Conservation (phyloP, 441 rosid species). For the Dalechampia spathulata region DNA sequence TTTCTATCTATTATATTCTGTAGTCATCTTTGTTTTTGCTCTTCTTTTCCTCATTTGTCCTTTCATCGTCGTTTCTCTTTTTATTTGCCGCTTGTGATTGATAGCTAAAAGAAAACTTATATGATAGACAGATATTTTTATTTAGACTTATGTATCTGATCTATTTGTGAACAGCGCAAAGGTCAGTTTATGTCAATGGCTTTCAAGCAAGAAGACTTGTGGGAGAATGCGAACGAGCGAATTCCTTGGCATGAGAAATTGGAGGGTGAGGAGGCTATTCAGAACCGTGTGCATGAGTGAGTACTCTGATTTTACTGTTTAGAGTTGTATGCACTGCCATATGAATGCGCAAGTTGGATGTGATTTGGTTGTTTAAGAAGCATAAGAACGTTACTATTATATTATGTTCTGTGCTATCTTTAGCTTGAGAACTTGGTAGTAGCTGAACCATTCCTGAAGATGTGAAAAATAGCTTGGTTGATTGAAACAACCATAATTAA, state of each 20-base stretch:
- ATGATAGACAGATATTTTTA: not conserved
- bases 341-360: not conserved
- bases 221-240: constrained; percentile 86
- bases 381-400: not conserved
- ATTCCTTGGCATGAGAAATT: constrained; percentile 96
- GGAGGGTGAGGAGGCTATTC: constrained; percentile 92
- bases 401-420: not conserved
- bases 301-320: constrained; percentile 22
- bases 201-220: constrained; percentile 79
- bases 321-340: not conserved
- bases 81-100: not conserved
- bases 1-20: no score
- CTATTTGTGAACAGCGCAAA: constrained; percentile 40
- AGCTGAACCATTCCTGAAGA: not conserved
- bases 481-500: not conserved
- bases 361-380: not conserved
- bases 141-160: constrained; percentile 6
- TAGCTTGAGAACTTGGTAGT: not conserved
- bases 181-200: constrained; percentile 84
- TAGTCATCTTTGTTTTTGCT: not conserved
- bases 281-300: constrained; percentile 93
- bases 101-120: not conserved
- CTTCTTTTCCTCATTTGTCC: no score
- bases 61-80: not conserved
- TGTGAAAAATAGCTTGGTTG: not conserved